Percentiles rank a stretch among this genome's conserved stretches.
These are phyloP conservation scores for Trypanosoma brucei DNA, from an alignment of 208 protist species.

Conservation along the genomic window DNA sequence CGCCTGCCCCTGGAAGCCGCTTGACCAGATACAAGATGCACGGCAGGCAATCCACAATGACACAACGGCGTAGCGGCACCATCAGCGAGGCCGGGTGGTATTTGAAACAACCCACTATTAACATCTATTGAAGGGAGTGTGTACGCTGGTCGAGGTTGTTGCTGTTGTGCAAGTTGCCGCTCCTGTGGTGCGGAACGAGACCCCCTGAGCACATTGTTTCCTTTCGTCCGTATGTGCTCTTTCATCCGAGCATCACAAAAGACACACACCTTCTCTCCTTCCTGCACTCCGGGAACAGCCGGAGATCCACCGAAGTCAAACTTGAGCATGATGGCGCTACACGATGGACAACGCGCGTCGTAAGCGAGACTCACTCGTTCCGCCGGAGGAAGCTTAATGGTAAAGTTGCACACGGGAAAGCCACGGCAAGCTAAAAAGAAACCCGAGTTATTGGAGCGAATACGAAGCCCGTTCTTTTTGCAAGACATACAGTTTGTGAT, in stretches of 20 bases:
- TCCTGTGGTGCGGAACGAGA: too few relatives aligned
- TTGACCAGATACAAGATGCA: conserved; percentile 72
- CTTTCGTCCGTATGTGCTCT: conserved; percentile 73
- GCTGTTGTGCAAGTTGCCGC: too few relatives aligned
- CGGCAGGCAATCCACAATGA: conserved; percentile 54
- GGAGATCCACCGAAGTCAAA: conserved; percentile 77
- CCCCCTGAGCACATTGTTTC: conserved; percentile 1
- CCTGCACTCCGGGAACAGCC: conserved; percentile 59
- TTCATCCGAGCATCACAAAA: conserved; percentile 74
- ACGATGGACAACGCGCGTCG: conserved; percentile 46
- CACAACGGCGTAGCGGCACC: conserved; percentile 27
- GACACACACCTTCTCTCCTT: conserved; percentile 65
- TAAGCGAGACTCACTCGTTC: conserved; percentile 35
- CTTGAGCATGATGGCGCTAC: conserved; percentile 52
- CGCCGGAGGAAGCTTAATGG: conserved; percentile 62
- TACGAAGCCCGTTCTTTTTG: conserved; percentile 55
- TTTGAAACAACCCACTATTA: neutral
- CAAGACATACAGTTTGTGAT: conserved; percentile 69
- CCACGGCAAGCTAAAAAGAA: conserved; percentile 61
- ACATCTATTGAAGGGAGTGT: conserved; percentile 38
- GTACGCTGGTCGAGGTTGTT: conserved; percentile 23
- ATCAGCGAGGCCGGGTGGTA: neutral
- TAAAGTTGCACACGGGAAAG: conserved; percentile 60
- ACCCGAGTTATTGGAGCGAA: conserved; percentile 34
- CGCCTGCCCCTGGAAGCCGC: conserved; percentile 53